Evolutionary conservation across 2,329 filamentous ascomycete species (phyloP).

Genomic region (Fusarium pseudocircinatum): DNA sequence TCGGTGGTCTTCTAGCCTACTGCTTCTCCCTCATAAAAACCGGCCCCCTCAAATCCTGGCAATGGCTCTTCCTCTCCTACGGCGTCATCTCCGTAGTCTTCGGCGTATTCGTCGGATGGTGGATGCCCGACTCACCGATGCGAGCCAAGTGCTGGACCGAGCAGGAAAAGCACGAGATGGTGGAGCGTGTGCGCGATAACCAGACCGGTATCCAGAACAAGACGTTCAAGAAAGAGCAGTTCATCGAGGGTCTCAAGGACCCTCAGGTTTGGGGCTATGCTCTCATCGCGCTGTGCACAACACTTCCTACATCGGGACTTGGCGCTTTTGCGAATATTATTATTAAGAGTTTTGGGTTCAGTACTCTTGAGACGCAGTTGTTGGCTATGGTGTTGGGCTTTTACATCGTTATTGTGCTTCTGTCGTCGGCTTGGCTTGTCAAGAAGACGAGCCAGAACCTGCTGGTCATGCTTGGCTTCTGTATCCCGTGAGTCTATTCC

Average conservation of each 20-base stretch:
- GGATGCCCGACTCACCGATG: constrained; percentile 77
- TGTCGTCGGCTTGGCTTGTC: constrained; percentile 73
- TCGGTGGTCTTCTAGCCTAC: constrained; percentile 76
- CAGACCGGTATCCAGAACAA: constrained; percentile 70
- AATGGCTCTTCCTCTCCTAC: constrained; percentile 74
- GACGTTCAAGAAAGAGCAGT: constrained; percentile 57
- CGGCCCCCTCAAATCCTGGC: constrained; percentile 70
- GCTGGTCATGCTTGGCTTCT: constrained; percentile 71
- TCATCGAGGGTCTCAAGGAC: constrained; percentile 65
- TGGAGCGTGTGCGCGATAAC: constrained; percentile 68
- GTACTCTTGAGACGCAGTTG: constrained; percentile 73
- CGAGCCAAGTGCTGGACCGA: constrained; percentile 75
- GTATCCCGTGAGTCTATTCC: constrained; percentile 62
- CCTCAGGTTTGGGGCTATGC: constrained; percentile 74
- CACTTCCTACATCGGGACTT: constrained; percentile 76
- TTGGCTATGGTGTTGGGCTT: constrained; percentile 79
- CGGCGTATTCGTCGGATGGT: constrained; percentile 70
- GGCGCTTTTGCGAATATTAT: constrained; percentile 80
- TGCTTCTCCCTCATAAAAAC: constrained; percentile 64
- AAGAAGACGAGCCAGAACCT: constrained; percentile 76
- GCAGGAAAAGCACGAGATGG: constrained; percentile 70
- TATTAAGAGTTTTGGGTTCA: constrained; percentile 75
- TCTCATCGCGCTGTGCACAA: constrained; percentile 75
- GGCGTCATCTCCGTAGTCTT: constrained; percentile 71
- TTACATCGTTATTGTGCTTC: constrained; percentile 76